phyloP scores from a whole-genome alignment of 805 yeast genomes.

The Candida boidinii region DNA sequence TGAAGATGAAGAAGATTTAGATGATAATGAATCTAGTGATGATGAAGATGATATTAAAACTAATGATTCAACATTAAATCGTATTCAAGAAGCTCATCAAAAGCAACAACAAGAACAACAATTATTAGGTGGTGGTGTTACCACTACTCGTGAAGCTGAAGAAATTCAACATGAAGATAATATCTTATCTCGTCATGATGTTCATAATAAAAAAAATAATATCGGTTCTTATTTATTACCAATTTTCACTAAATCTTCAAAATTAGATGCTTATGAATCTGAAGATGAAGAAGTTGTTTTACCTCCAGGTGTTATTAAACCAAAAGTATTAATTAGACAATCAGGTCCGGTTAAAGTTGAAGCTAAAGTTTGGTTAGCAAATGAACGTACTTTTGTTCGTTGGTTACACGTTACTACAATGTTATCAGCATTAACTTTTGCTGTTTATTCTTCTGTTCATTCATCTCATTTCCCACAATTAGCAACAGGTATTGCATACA shows the following conservation, averaged over 20 bases:
- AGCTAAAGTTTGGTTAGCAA: conserved; percentile 97
- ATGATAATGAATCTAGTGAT: conserved; percentile 52
- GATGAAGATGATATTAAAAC: conserved; percentile 19
- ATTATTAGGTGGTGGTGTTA: not conserved
- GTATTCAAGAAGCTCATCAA: conserved; percentile 1
- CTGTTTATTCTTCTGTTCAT: conserved; percentile 69
- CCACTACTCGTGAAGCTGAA: conserved; percentile 1
- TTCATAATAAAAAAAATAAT: conserved; percentile 11
- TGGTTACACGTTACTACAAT: conserved; percentile 90
- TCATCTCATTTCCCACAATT: conserved; percentile 53
- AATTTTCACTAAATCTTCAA: conserved; percentile 22
- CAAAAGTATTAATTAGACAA: conserved; percentile 70
- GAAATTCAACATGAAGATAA: too few relatives aligned
- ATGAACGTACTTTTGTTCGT: conserved; percentile 92
- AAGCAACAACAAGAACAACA: not conserved
- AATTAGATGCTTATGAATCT: conserved; percentile 43
- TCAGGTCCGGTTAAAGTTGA: conserved; percentile 91
- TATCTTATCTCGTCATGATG: not conserved
- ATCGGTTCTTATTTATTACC: conserved; percentile 19
- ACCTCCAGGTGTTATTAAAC: conserved; percentile 86
- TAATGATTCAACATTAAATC: conserved; percentile 9
- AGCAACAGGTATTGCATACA: conserved; percentile 66
- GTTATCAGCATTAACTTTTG: conserved; percentile 76
- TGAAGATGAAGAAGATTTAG: conserved; percentile 34
- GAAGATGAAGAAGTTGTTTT: conserved; percentile 81